A percentile compares a stretch with the other conserved stretches of the same genome.
Evolutionary conservation across 1,284 basidiomycete genomes (phyloP).

Genomic region (Porodaedalea pini): DNA sequence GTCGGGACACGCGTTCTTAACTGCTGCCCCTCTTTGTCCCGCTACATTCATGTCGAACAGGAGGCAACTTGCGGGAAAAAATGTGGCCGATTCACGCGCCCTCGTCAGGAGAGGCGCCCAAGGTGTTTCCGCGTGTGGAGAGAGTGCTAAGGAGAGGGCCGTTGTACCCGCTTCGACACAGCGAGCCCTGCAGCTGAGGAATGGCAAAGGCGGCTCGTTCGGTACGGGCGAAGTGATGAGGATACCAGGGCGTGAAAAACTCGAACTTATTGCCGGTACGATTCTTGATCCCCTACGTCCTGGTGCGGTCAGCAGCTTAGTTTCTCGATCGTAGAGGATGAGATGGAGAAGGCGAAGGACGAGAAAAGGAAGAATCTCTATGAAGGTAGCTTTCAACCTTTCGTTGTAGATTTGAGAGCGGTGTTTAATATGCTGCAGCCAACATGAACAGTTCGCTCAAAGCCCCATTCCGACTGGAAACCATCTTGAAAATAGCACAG

Average conservation of each 20-base stretch:
- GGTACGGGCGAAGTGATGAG: conserved; percentile 67
- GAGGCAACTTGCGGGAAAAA: background rate
- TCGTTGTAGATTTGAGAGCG: background rate
- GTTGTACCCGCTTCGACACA: conserved; percentile 38
- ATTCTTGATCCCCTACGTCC: conserved; percentile 14
- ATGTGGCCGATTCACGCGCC: background rate
- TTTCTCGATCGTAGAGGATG: conserved; percentile 51
- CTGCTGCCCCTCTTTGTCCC: background rate
- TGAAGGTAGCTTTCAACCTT: conserved; percentile 14
- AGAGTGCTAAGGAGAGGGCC: conserved; percentile 10
- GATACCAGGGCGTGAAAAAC: conserved; percentile 70
- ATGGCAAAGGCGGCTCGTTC: conserved; percentile 65
- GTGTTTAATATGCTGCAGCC: background rate
- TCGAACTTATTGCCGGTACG: conserved; percentile 70
- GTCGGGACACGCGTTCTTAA: background rate
- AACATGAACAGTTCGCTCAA: conserved; percentile 37
- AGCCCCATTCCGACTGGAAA: conserved; percentile 59
- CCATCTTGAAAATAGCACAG: conserved; percentile 60
- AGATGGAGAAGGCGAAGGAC: conserved; percentile 50
- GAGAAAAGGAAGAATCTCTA: conserved; percentile 25
- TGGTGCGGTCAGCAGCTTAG: conserved; percentile 3
- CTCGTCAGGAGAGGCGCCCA: conserved; percentile 11
- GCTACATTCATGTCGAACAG: background rate
- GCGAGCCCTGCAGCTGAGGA: conserved; percentile 67
- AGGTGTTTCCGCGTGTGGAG: background rate